Evolutionary conservation across 176 grass and related monocot genomes (phyloP), one percentile per base, ranked within the genome.

Genomic region (Ampelocalamus luodianensis): DNA sequence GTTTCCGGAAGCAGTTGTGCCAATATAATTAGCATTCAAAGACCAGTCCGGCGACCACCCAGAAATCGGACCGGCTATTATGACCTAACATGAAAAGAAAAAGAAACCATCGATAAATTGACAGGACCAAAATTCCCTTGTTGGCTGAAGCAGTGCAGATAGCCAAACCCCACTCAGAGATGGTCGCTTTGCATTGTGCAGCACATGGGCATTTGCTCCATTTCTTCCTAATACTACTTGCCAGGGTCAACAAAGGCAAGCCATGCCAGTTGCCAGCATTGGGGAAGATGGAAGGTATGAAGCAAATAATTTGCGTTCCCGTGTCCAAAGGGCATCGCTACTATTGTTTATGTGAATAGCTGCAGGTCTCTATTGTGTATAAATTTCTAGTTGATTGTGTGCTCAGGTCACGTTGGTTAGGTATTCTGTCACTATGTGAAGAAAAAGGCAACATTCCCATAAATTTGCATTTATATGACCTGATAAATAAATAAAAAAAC

Each of bases 401-500:
- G 72, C 42, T n/a, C 27, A 70, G 18, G 40, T 82, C 24, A 17
- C 17, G 26, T 38, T 55, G 0, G 46, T 79, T 66, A 10, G 26
- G 78, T 77, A 78, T 70, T 65, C 23, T 82, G 65, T 82, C 88
- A 82, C 83, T 56, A 17, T 82, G 39, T 4, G 37, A 14, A 72
- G 44, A 64, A 64, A 34, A 50, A 49, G 54, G 44, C 59, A 68
- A 14, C 62, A 42, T 27, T 81, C 64, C 4, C 23, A 51, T 55
- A 32, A 82, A 81, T 64, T 71, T 44, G 17, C 53, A 68, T 34
- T 50, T 50, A 50, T 50, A 68, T 50, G 77, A 43, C 40, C 22
- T 22, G 24, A 65, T 58, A 79, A 84, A 66, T 63, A 38, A n/a
- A n/a, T 24, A 18, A 29, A 71, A 15, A 68, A 53, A 62, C 42